Evolutionary conservation across 352 stramenopile genomes (phyloP).

Genomic region (Pythium aphanidermatum): DNA sequence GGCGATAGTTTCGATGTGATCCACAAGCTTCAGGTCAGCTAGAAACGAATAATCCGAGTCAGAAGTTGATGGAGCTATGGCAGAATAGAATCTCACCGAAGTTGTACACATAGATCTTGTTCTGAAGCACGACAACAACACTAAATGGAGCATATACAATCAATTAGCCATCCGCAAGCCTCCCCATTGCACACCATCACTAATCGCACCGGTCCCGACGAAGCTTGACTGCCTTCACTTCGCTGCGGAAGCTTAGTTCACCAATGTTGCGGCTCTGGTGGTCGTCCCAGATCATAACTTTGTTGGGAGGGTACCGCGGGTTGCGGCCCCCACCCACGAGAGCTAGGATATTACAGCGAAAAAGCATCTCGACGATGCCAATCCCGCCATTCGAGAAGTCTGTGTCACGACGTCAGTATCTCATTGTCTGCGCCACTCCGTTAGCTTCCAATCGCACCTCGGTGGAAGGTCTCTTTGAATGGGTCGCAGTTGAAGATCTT

Average conservation of each 20-base stretch:
- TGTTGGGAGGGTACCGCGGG: slow-evolving; percentile 95
- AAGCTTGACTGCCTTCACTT: slow-evolving; percentile 95
- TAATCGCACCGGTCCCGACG: slow-evolving; percentile 85
- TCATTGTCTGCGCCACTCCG: no score
- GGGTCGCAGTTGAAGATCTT: slow-evolving; percentile 98
- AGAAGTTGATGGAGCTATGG: not conserved
- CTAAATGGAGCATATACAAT: slow-evolving; percentile 23
- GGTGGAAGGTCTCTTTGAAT: slow-evolving; percentile 96
- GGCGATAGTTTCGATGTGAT: slow-evolving; percentile 98
- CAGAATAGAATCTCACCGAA: slow-evolving; percentile 62
- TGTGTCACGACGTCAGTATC: slow-evolving; percentile 11
- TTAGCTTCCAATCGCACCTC: no score
- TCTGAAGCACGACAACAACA: slow-evolving; percentile 95
- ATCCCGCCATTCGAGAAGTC: slow-evolving; percentile 95
- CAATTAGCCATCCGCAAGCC: not conserved
- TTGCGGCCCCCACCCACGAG: slow-evolving; percentile 90
- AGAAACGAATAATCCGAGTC: slow-evolving; percentile 4
- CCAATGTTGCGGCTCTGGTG: slow-evolving; percentile 97
- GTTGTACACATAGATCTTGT: slow-evolving; percentile 98
- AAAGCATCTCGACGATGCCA: slow-evolving; percentile 99
- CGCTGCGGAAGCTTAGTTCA: slow-evolving; percentile 96
- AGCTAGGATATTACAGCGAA: slow-evolving; percentile 97
- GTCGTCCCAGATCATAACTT: slow-evolving; percentile 99
- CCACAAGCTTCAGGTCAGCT: slow-evolving; percentile 95
- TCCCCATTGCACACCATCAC: not conserved